Base-by-base conservation (phyloP, 306 rosid genomes). In the Quercus wislizeni region DNA sequence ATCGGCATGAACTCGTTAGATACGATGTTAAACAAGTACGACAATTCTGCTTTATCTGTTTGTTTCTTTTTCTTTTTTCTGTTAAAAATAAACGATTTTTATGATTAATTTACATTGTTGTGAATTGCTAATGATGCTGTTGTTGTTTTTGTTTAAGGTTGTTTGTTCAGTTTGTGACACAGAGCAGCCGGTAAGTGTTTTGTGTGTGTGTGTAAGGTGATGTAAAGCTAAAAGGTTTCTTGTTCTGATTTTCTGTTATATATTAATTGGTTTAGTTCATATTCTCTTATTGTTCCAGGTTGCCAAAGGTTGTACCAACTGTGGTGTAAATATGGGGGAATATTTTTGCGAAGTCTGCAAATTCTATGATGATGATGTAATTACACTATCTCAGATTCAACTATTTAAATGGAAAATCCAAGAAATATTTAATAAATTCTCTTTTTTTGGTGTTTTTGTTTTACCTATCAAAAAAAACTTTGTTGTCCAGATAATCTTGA, bases 241-340 rank as follows among this genome's bases (percentile, higher is more conserved):
- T 17, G 18, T 70, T 83, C 43, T 72, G 19, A 41, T 79, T 25
- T 20, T 28, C 38, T 33, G 58, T 23, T 17, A 73, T 81, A 14
- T 67, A 54, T 70, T 23, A 9, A 28, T 74, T 80, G 65, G 77
- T 73, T 69, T 71, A 38, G 7, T 58, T 59, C 20, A 23, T 78
- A 56, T 43, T 52, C 7, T 74, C 43, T 20, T 49, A 55, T 52
- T 19, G 71, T 63, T 65, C 69, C 59, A 96, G 99, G 91, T 75
- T 84, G 90, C 97, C 79, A 91, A 85, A 90, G 89, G 88, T 83
- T 96, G 99, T 75, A 91, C 96, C 5, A 96, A 96, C 78, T 96
- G 99, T 71, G 98, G 99, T 31, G 89, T 96, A 73, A 89, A 75
- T 83, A 90, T 93, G 98, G 99, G 98, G 80, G 99, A 93, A 79